Evolutionary conservation across 768 basidiomycete genomes (phyloP).

Genomic region (Suillus fuscotomentosus): DNA sequence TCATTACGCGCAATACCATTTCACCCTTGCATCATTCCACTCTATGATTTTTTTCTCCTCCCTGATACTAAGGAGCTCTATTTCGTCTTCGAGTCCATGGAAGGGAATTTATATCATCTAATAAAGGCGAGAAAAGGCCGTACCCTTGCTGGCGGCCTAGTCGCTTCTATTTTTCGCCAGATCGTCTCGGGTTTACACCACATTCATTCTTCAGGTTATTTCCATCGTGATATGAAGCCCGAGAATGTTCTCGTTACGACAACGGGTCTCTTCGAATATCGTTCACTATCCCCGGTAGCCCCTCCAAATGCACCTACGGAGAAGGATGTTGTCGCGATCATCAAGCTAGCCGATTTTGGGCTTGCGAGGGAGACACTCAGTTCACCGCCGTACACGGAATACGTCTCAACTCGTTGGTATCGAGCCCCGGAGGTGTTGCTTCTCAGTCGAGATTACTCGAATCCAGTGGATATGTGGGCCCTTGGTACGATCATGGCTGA

Average conservation of each 20-base stretch:
- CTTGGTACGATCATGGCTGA: conserved; percentile 98
- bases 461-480: conserved; percentile 99
- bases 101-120: conserved; percentile 98
- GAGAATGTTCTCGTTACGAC: conserved; percentile 99
- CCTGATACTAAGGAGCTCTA: conserved; percentile 95
- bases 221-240: conserved; percentile 99
- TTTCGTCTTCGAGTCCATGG: conserved; percentile 99
- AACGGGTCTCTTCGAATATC: conserved; percentile 92
- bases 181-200: conserved; percentile 89
- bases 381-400: conserved; percentile 94
- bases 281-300: conserved; percentile 69
- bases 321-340: conserved; percentile 92
- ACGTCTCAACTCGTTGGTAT: conserved; percentile 99
- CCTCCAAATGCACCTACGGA: conserved; percentile 67
- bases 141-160: conserved; percentile 93
- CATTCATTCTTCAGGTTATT: conserved; percentile 90
- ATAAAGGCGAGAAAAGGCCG: conserved; percentile 96
- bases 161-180: conserved; percentile 93
- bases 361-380: conserved; percentile 89
- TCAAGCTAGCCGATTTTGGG: conserved; percentile 98
- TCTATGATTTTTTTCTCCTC: conserved; percentile 99
- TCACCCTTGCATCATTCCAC: conserved; percentile 96
- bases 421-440: conserved; percentile 96
- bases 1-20: conserved; percentile 92
- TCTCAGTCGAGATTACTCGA: conserved; percentile 88